A percentile compares a stretch with the other conserved stretches of the same genome.
phyloP scores from a whole-genome alignment of 2,329 filamentous ascomycete genomes.

The Hypoxylon sp. region DNA sequence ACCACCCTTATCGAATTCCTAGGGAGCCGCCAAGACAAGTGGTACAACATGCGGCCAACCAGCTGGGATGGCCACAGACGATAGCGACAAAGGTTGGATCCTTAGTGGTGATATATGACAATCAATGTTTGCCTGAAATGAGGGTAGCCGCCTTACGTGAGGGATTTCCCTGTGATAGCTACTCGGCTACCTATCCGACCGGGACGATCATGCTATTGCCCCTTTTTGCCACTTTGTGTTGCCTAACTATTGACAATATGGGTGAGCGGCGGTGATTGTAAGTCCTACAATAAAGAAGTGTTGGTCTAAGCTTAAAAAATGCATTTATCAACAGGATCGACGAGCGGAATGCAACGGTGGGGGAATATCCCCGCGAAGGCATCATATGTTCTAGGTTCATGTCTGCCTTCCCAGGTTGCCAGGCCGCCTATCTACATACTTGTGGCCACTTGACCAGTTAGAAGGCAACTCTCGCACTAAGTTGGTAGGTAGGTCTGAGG shows the following conservation, averaged over 20 bases:
- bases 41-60: conserved; percentile 27
- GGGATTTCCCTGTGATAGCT: conserved; percentile 21
- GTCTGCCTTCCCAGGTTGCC: conserved; percentile 30
- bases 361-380: conserved; percentile 24
- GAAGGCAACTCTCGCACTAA: conserved; percentile 14
- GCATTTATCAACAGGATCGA: conserved; percentile 35
- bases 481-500: conserved; percentile 11
- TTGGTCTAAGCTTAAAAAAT: conserved; percentile 26
- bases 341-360: conserved; percentile 39
- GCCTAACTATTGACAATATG: conserved; percentile 11
- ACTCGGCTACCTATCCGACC: conserved; percentile 14
- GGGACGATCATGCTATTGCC: conserved; percentile 31
- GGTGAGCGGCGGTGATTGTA: conserved; percentile 17
- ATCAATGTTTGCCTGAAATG: conserved; percentile 21
- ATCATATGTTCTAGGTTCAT: conserved; percentile 32
- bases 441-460: conserved; percentile 28
- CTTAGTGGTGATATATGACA: not conserved
- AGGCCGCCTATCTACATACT: conserved; percentile 7
- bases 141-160: conserved; percentile 14
- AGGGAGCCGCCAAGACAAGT: conserved; percentile 11
- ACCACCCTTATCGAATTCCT: conserved; percentile 22
- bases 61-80: conserved; percentile 27
- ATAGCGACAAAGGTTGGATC: conserved; percentile 3
- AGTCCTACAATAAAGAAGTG: conserved; percentile 15
- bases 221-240: conserved; percentile 28